phyloP scores from a whole-genome alignment of 108 stramenopile genomes.

The Stephanodiscus minutulus region DNA sequence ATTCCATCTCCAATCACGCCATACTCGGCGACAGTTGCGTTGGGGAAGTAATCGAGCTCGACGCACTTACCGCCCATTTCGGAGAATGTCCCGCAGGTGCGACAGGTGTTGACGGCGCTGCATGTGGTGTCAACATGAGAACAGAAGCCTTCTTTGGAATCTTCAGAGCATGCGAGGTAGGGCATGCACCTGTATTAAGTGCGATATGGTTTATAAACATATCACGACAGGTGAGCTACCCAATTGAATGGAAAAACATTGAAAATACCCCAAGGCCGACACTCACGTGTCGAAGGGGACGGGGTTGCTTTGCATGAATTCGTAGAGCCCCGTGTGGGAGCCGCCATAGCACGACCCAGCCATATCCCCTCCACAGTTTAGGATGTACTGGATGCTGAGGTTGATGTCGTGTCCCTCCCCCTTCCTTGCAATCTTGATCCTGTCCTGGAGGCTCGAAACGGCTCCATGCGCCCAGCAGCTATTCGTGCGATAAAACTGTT shows the following conservation, averaged over 20 bases:
- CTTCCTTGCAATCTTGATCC: conserved; percentile 88
- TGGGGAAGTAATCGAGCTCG: conserved; percentile 71
- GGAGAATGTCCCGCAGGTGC: conserved; percentile 36
- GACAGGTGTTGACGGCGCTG: conserved; percentile 63
- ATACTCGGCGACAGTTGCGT: conserved; percentile 55
- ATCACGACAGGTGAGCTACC: background rate
- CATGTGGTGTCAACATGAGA: conserved; percentile 78
- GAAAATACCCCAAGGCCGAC: background rate
- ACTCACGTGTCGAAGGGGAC: conserved; percentile 52
- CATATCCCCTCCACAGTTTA: conserved; percentile 82
- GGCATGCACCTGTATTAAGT: conserved; percentile 52
- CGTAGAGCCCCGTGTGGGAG: conserved; percentile 50
- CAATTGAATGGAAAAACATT: background rate
- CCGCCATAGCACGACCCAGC: conserved; percentile 94
- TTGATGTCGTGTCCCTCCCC: conserved; percentile 62
- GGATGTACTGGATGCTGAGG: conserved; percentile 52
- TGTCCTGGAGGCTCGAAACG: conserved; percentile 79
- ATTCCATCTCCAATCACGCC: conserved; percentile 13
- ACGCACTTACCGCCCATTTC: conserved; percentile 55
- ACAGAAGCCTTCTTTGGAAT: conserved; percentile 81
- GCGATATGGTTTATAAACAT: background rate
- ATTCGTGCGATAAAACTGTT: conserved; percentile 44
- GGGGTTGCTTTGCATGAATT: conserved; percentile 72
- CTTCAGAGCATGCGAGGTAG: conserved; percentile 86
- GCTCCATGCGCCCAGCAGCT: conserved; percentile 94